Base-by-base conservation (phyloP, 2,329 filamentous ascomycete genomes). In the Neodidymelliopsis sp. region DNA sequence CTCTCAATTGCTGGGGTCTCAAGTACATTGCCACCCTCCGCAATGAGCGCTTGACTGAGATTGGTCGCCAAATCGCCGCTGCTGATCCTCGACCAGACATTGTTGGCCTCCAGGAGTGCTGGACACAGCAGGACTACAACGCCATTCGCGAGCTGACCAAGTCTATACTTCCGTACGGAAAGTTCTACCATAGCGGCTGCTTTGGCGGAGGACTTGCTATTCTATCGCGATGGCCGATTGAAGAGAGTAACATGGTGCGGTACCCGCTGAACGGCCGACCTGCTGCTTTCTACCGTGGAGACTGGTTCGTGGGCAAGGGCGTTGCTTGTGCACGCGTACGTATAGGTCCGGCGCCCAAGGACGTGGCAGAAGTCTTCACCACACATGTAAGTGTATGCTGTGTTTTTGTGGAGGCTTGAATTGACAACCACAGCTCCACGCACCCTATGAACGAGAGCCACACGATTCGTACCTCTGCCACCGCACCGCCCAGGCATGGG, bases 281-380 rank as follows among this genome's bases (percentile, higher is more conserved):
- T 5, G 93, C 91, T 8, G 93, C 93, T 4, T 96, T 97, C 74
- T 97, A 88, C 76, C 82, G 93, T 52, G 94, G 94, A 9, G 93
- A 97, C 73, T 97, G 93, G 91, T 97, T 86, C 67, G 92, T 97
- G 8, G 94, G 94, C 0, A 97, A 97, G 71, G 94, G 94, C 12
- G 86, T 97, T 30, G 94, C 93, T 6, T 88, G 84, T 66, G 93
- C 93, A 2, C 83, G 83, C 55, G 88, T 97, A 60, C 80, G 89
- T 4, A 87, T 88, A 59, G 90, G 90, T 0, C 76, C 82, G 0
- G 81, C 76, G 1, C 70, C 73, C 33, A 82, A 82, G 50, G 88
- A 94, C 59, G 76, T 92, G 9, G 79, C 91, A 13, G 91, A 97
- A 66, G 90, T 97, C 2, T 97, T 97, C 70, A 93, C 90, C 71